These are phyloP conservation scores for Hypsizygus marmoreus DNA, from an alignment of 768 basidiomycete species.

Conservation along the genomic window DNA sequence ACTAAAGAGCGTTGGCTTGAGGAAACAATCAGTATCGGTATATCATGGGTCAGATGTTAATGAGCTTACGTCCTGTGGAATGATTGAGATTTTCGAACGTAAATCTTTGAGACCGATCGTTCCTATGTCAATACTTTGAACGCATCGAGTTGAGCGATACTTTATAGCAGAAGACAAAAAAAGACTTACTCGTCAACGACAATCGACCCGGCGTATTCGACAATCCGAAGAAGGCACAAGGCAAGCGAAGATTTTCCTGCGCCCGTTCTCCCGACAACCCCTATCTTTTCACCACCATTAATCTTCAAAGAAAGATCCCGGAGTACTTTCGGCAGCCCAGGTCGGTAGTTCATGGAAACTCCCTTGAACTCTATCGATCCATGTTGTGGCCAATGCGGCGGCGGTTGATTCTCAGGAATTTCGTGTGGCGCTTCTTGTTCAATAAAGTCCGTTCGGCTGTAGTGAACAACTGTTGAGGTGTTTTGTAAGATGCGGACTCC, in stretches of 20 bases:
- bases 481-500: neutral
- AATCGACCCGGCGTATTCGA: conserved; percentile 68
- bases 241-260: conserved; percentile 67
- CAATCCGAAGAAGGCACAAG: conserved; percentile 65
- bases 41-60: neutral
- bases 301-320: conserved; percentile 64
- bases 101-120: conserved; percentile 68
- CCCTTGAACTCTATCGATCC: conserved; percentile 67
- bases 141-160: conserved; percentile 13
- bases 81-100: conserved; percentile 59
- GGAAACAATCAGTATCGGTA: conserved; percentile 7
- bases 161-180: neutral
- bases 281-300: conserved; percentile 71
- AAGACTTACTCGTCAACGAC: conserved; percentile 57
- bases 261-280: conserved; percentile 68
- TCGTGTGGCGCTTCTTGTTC: conserved; percentile 69
- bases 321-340: conserved; percentile 72
- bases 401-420: conserved; percentile 54
- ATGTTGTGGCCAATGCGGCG: conserved; percentile 59
- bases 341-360: conserved; percentile 62
- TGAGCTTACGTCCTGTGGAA: conserved; percentile 65
- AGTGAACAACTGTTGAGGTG: conserved; percentile 50
- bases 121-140: conserved; percentile 58
- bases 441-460: conserved; percentile 50
- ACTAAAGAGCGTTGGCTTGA: conserved; percentile 57